Conservation (phyloP, 108 stramenopile genomes). For the Cyclotella baltica region DNA sequence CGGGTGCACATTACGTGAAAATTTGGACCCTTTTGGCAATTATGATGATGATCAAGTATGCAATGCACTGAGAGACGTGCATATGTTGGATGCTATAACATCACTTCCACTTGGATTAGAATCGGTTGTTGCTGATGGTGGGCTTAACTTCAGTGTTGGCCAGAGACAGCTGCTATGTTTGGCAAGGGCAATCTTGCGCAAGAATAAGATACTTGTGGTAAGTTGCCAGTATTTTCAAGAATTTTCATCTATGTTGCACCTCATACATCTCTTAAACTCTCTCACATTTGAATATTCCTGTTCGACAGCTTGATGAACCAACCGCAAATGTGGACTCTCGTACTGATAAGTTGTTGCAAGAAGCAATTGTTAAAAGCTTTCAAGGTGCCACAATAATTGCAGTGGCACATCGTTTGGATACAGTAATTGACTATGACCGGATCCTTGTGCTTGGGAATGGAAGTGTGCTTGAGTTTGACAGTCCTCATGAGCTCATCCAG, state of each 20-base stretch:
- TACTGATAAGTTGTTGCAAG: constrained; percentile 89
- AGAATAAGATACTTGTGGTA: constrained; percentile 84
- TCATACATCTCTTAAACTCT: too few relatives aligned
- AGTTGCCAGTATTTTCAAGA: too few relatives aligned
- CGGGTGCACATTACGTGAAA: constrained; percentile 91
- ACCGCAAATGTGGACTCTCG: constrained; percentile 89
- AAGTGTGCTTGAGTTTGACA: constrained; percentile 86
- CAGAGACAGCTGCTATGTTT: constrained; percentile 96
- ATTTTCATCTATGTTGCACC: too few relatives aligned
- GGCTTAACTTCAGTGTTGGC: constrained; percentile 92
- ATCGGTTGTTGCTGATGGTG: constrained; percentile 88
- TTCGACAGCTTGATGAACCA: constrained; percentile 94
- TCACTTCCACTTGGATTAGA: constrained; percentile 72
- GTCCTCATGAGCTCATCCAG: constrained; percentile 75
- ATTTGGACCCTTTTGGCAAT: constrained; percentile 91
- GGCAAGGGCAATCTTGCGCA: constrained; percentile 89
- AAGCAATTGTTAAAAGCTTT: constrained; percentile 76
- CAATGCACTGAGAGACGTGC: constrained; percentile 62
- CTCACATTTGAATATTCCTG: too few relatives aligned
- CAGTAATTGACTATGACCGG: constrained; percentile 90
- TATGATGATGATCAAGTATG: constrained; percentile 61
- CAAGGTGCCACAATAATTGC: constrained; percentile 84
- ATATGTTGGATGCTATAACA: constrained; percentile 75
- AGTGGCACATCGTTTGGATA: constrained; percentile 96
- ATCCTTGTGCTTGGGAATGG: constrained; percentile 94